Evolutionary conservation across 2,329 filamentous ascomycete genomes (phyloP).

Genomic region (Elsinoe necatrix): DNA sequence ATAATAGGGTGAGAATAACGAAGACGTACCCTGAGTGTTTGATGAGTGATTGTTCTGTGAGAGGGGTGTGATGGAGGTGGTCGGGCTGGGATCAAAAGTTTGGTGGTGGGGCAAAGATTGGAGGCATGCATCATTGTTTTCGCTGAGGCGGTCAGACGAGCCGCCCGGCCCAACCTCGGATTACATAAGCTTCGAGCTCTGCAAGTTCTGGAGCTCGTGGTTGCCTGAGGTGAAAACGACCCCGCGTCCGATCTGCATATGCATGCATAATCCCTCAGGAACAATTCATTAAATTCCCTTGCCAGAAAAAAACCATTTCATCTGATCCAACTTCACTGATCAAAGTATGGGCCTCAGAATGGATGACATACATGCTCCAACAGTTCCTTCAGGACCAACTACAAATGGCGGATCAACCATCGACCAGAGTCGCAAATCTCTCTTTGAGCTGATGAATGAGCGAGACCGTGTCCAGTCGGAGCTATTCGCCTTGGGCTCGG

Average conservation of each 20-base stretch:
- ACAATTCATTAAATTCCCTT: background rate
- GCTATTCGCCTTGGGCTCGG: conserved; percentile 70
- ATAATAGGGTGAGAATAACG: background rate
- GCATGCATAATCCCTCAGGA: background rate
- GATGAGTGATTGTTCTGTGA: conserved; percentile 2
- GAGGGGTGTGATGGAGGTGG: background rate
- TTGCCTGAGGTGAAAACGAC: background rate
- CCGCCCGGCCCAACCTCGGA: conserved; percentile 4
- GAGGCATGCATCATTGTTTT: conserved; percentile 15
- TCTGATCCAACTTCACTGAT: background rate
- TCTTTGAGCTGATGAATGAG: conserved; percentile 71
- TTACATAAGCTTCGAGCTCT: background rate
- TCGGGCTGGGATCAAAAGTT: conserved; percentile 13
- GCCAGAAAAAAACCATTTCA: background rate
- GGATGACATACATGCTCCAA: conserved; percentile 62
- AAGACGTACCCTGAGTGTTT: conserved; percentile 10
- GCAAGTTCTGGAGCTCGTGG: background rate
- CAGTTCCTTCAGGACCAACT: conserved; percentile 68
- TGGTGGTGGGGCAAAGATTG: conserved; percentile 12
- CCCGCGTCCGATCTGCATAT: background rate
- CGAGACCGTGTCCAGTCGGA: conserved; percentile 82
- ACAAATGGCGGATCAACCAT: conserved; percentile 35
- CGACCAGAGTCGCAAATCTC: conserved; percentile 52
- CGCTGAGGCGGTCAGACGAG: conserved; percentile 11
- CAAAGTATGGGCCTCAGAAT: conserved; percentile 49